Evolutionary conservation across 306 rosid species (phyloP), one percentile per base, ranked within the genome.

Genomic region (Vigna reflexopilosa): DNA sequence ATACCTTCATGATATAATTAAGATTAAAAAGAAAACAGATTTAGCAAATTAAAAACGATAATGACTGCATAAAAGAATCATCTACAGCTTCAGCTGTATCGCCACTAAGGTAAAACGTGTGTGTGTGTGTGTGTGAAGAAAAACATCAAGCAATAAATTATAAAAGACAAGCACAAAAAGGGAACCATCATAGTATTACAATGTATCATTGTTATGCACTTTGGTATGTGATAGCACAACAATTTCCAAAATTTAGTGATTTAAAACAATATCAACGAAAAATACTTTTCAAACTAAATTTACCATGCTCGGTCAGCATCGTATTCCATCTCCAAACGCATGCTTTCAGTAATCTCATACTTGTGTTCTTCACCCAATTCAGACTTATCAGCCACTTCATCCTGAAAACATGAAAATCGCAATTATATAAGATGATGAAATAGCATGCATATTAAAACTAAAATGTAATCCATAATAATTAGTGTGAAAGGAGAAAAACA

Each of bases 221-320:
- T 20, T 69, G 59, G 19, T 75, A 58, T 13, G 54, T 45, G 30
- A 71, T 55, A 63, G 50, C 13, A 36, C 56, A 12, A 50, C 11
- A 76, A 26, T 34, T 38, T 49, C 38, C 20, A 36, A 67, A 67
- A 55, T 59, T 70, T 24, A 57, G 66, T 28, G 8, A 42, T 61
- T 49, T 42, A 70, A 76, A 65, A 47, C 32, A 13, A 56, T 57
- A 38, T 69, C 16, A 63, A 24, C 72, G 6, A 13, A 36, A 44
- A 59, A 51, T 3, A 51, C 47, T 40, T 51, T 50, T 44, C 47
- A 57, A 67, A 80, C 67, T 40, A 83, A 73, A 72, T 87, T 56
- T 85, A 95, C 98, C 98, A 95, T 77, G 98, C 97, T 70, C 98
- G 93, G 65, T 95, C 98, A 63, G 97, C 89, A 81, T 95, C 68